Base-by-base conservation (phyloP, 2,329 filamentous ascomycete genomes). In the Botrytis porri region DNA sequence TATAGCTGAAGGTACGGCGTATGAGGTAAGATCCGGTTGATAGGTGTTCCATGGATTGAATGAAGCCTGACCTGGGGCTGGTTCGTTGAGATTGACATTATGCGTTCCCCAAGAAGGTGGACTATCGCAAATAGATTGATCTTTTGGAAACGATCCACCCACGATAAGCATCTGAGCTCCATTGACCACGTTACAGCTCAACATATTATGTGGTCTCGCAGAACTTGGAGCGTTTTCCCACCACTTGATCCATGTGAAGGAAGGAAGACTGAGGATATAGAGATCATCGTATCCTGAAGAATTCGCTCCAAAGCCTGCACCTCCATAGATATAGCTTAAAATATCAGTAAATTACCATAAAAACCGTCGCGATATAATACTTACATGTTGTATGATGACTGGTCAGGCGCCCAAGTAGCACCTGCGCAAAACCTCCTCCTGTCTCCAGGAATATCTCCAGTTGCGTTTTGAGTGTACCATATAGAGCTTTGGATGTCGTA, bases 331-430 rank as follows among this genome's bases (percentile, higher is more conserved):
- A 75, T 91, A 90, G 51, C 88, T 90, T 51, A 35, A 66, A 48
- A 20, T 29, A 51, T 79, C 51, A 76, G 75, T 65, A 35, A 66
- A 35, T 54, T 18, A 39, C 61, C 64, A 51, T 59, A n/a, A 43
- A 4, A 41, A 69, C 18, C 54, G 32, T 37, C 37, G 45, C 35
- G 35, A 12, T 20, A 61, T 35, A 54, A 61, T 32, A 81, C 87
- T 80, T 77, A 90, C 87, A 91, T 88, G 76, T 91, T 91, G 77
- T 90, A 90, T 12, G 87, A 89, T 22, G 88, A 89, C 71, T 85
- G 83, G 76, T 91, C 89, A 14, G 84, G 77, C 0, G 88, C 84
- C 84, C 88, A 90, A 2, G 87, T 86, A 22, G 85, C 87, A 66
- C 88, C 89, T 4, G 88, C 88, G 78, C 89, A 91, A 75, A 90